Conservation (phyloP, 2,329 filamentous ascomycete genomes). For the Exophiala aquamarina region DNA sequence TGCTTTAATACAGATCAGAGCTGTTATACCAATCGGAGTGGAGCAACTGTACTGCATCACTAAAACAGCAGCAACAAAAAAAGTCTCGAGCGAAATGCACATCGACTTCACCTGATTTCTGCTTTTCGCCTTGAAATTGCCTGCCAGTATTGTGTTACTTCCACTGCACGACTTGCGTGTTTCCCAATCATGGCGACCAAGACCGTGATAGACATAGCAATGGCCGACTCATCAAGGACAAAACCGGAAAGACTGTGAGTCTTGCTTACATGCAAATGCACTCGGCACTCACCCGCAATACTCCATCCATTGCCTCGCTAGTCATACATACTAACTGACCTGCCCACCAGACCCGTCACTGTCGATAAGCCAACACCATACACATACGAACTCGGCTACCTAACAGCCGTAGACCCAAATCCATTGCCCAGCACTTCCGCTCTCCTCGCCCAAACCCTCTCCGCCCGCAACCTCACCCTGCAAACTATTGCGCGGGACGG, state of each 20-base stretch:
- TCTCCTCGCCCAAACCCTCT: slow-evolving; percentile 26
- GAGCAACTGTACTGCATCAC: too few species aligned
- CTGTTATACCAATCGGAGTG: too few species aligned
- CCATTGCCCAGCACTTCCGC: slow-evolving; percentile 62
- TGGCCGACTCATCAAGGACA: slow-evolving; percentile 13
- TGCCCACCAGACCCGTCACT: slow-evolving; percentile 33
- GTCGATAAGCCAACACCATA: slow-evolving; percentile 85
- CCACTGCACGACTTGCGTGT: too few species aligned
- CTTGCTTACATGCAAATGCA: too few species aligned
- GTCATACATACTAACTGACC: not conserved
- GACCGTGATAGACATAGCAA: slow-evolving; percentile 8
- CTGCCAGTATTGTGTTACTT: too few species aligned
- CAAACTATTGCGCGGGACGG: slow-evolving; percentile 78
- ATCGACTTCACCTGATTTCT: too few species aligned
- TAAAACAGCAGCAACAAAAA: too few species aligned
- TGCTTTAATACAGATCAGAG: too few species aligned
- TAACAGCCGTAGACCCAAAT: slow-evolving; percentile 85
- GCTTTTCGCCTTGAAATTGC: too few species aligned
- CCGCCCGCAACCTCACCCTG: slow-evolving; percentile 65
- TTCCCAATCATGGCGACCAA: not conserved
- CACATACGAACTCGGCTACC: slow-evolving; percentile 86
- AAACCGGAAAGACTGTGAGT: slow-evolving; percentile 45
- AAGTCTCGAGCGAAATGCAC: too few species aligned
- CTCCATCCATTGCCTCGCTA: not conserved
- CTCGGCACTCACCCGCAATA: too few species aligned